Percentiles rank a stretch among this genome's conserved stretches.
Evolutionary conservation across 495 filamentous ascomycete genomes (phyloP).

Genomic region (Poronia punctata): DNA sequence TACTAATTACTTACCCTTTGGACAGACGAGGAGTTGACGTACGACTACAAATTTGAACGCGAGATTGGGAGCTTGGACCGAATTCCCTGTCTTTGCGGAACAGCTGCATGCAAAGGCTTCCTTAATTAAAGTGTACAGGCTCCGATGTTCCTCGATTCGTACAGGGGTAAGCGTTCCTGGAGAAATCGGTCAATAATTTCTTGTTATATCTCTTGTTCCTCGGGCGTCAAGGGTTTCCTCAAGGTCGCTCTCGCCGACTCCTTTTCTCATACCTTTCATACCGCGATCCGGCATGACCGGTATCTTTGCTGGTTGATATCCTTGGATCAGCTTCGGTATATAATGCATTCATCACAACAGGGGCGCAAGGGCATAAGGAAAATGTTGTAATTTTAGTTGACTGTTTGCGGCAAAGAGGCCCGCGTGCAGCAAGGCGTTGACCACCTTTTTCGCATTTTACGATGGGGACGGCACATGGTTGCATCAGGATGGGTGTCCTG

Average conservation of each 20-base stretch:
- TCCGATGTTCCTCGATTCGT: too few relatives aligned
- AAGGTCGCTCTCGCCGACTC: too few relatives aligned
- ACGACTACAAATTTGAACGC: constrained; percentile 99
- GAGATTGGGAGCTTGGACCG: constrained; percentile 91
- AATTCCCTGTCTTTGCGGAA: constrained; percentile 94
- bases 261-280: background rate
- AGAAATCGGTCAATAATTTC: too few relatives aligned
- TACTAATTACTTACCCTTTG: constrained; percentile 41
- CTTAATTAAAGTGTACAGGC: constrained; percentile 73
- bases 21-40: constrained; percentile 94
- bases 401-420: background rate
- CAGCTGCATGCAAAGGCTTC: constrained; percentile 94
- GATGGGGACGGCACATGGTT: too few relatives aligned
- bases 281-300: background rate
- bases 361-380: constrained; percentile 2
- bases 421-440: constrained; percentile 1
- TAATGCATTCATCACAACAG: constrained; percentile 6
- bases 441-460: background rate
- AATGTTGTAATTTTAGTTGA: constrained; percentile 9
- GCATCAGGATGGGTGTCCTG: too few relatives aligned
- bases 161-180: background rate
- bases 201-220: too few relatives aligned
- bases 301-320: too few relatives aligned
- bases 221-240: too few relatives aligned
- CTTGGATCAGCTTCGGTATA: constrained; percentile 10